Base-by-base conservation (phyloP, 129 eudicot genomes). In the carrot (Daucus carota) region DNA sequence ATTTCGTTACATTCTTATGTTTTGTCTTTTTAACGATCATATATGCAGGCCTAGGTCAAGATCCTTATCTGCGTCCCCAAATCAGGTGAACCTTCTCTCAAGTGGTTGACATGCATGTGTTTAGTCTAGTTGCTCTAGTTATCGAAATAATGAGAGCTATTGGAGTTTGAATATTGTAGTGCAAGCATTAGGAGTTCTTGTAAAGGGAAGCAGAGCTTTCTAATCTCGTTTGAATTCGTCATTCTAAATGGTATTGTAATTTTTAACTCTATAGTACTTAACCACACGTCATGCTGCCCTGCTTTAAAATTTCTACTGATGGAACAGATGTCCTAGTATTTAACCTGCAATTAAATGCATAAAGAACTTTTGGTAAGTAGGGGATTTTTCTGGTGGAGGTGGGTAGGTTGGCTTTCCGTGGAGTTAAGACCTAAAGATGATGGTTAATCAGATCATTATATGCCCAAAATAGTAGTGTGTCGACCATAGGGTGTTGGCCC, bases 21-120 rank as follows among this genome's bases (percentile, higher is more conserved):
- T 8, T 14, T 29, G 12, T 3, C 8, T 63, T 63, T 26, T 12
- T 62, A 3, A 4, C 13, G 18, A 62, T 62, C 69, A 63, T 63
- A 63, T 15, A 31, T 75, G 85, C 80, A 81, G 88, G 76, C 67
- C 89, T 66, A 86, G 79, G 41, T 84, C 93, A 15, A 90, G 84
- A 77, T 86, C 93, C 4, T 66, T 79, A 83, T 89, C 96, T 6
- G 88, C 74, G 68, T 86, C 96, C 32, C 98, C 93, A 1, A 81
- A 73, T 65, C 87, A 75, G 96, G 96, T 92, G 83, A 77, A 75
- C 62, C 60, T 62, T 62, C 28, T 20, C 4, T 48, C 76, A 32
- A 15, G 66, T 48, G 13, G 29, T 70, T 70, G 15, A n/a, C 73
- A 54, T 16, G 13, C 33, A 50, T 12, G 8, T 2, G 60, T 34